Evolutionary conservation across 2,329 filamentous ascomycete species (phyloP).

Genomic region (Hypoxylon rubiginosum): DNA sequence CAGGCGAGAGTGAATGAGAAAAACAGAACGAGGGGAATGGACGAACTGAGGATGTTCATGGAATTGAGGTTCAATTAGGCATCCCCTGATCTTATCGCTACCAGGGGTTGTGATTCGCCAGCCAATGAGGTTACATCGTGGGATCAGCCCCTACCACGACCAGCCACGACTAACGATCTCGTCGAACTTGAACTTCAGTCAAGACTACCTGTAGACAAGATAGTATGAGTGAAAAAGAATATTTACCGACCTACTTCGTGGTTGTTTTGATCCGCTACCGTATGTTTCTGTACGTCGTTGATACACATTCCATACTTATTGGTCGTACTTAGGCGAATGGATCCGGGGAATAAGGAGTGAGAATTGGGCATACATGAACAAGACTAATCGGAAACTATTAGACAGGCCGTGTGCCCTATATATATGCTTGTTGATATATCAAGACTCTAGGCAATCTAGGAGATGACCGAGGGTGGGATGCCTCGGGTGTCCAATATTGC

Average conservation of each 20-base stretch:
- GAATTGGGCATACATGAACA: no score
- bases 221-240: neutral
- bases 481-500: no score
- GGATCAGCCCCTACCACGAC: slow-evolving; percentile 22
- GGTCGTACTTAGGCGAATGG: no score
- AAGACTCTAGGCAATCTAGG: no score
- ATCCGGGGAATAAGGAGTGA: no score
- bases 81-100: slow-evolving; percentile 29
- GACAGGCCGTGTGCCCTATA: no score
- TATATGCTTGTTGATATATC: no score
- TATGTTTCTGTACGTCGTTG: no score
- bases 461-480: no score
- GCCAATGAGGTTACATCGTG: slow-evolving; percentile 31
- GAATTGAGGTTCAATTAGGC: slow-evolving; percentile 23
- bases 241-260: neutral
- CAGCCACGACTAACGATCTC: slow-evolving; percentile 28
- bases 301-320: no score
- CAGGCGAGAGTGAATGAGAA: neutral
- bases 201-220: slow-evolving; percentile 1
- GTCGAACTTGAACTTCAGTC: neutral
- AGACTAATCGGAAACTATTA: no score
- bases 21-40: slow-evolving; percentile 18
- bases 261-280: neutral
- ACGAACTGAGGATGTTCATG: slow-evolving; percentile 8
- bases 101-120: slow-evolving; percentile 30